Conservation (phyloP, 2,329 filamentous ascomycete genomes). For the Aspergillus puulaauensis region DNA sequence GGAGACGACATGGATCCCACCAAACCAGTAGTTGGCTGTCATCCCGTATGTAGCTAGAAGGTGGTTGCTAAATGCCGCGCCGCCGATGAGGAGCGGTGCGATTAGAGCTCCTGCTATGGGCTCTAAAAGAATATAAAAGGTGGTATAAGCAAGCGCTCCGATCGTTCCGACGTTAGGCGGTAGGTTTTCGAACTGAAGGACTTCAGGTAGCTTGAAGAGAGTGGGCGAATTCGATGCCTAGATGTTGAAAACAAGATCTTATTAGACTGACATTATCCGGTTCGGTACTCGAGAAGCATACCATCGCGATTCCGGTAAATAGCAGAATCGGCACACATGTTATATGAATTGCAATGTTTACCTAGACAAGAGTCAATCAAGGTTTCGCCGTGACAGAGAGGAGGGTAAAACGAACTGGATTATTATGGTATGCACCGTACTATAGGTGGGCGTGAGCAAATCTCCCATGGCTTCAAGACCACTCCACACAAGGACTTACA, state of each 20-base stretch:
- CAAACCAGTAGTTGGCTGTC: constrained; percentile 63
- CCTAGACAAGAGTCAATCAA: constrained; percentile 40
- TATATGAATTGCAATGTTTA: constrained; percentile 65
- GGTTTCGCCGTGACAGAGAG: constrained; percentile 17
- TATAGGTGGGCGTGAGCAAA: constrained; percentile 27
- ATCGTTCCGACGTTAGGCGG: constrained; percentile 61
- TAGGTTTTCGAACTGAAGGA: constrained; percentile 56
- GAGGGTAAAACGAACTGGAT: constrained; percentile 50
- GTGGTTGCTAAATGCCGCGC: constrained; percentile 74
- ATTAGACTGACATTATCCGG: neutral
- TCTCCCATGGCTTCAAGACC: constrained; percentile 6
- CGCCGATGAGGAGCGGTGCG: constrained; percentile 71
- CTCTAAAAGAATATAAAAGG: constrained; percentile 86
- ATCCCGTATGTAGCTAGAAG: constrained; percentile 64
- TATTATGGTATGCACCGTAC: constrained; percentile 68
- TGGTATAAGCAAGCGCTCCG: constrained; percentile 63
- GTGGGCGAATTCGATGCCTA: constrained; percentile 58
- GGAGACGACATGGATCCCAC: constrained; percentile 67
- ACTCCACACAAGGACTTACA: constrained; percentile 45
- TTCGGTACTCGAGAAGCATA: constrained; percentile 35
- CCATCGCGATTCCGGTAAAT: constrained; percentile 59
- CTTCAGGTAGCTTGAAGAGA: constrained; percentile 54
- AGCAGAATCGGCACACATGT: constrained; percentile 63
- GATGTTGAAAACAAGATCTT: neutral
- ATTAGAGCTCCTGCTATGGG: constrained; percentile 83